phyloP scores from a whole-genome alignment of 2,329 filamentous ascomycete species.

The Talaromyces sp. region DNA sequence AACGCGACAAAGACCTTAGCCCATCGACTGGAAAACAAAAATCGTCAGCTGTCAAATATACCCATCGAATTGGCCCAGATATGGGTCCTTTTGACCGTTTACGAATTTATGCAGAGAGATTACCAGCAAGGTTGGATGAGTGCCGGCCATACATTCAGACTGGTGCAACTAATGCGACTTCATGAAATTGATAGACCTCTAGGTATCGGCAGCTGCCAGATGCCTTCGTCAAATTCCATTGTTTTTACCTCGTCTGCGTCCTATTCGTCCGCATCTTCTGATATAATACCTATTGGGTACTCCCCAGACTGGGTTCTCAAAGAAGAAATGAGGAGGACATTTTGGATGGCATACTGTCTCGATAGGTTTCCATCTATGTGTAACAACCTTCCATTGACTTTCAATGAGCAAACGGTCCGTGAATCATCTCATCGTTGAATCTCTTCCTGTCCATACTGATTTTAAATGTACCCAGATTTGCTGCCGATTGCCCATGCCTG shows the following conservation, averaged over 20 bases:
- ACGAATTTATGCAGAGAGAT: slow-evolving; percentile 36
- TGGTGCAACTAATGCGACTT: slow-evolving; percentile 36
- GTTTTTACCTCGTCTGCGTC: not conserved
- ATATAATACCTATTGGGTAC: not conserved
- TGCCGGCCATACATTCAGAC: slow-evolving; percentile 35
- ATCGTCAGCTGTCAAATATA: not conserved
- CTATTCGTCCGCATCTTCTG: not conserved
- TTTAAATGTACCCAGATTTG: slow-evolving; percentile 18
- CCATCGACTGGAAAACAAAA: not conserved
- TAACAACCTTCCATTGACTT: slow-evolving; percentile 29
- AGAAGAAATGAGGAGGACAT: slow-evolving; percentile 36
- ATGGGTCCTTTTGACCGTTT: slow-evolving; percentile 22
- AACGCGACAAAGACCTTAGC: not conserved
- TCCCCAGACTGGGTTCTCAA: slow-evolving; percentile 27
- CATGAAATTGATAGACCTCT: slow-evolving; percentile 31
- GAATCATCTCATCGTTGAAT: not conserved
- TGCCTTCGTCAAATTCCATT: not conserved
- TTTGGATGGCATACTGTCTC: slow-evolving; percentile 41
- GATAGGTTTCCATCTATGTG: slow-evolving; percentile 36
- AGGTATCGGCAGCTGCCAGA: slow-evolving; percentile 6
- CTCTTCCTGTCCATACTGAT: slow-evolving; percentile 26
- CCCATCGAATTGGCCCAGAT: not conserved
- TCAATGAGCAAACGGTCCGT: slow-evolving; percentile 31
- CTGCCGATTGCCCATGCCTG: slow-evolving; percentile 26
- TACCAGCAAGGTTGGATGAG: slow-evolving; percentile 37